Evolutionary conservation across 75 land plant genomes (phyloP), one percentile per base, ranked within the genome.

Genomic region (Pinus albicaulis): DNA sequence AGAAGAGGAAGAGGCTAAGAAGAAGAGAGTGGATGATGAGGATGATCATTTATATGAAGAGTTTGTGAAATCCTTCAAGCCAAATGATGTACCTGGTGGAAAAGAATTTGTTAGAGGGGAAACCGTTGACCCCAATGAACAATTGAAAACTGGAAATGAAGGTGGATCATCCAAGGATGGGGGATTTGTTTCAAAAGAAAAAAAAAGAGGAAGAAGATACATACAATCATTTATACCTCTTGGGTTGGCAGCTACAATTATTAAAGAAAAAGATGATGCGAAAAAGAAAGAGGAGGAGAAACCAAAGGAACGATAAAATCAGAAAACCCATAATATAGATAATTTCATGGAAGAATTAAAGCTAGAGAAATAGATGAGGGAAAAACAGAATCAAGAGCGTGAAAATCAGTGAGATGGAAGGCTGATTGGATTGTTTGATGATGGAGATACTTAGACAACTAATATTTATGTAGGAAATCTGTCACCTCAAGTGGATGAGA

Each of bases 401-500:
- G 99, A 96, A 59, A 84, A 88, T 19, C 84, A 91, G 82, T 89
- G 89, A 80, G 96, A 93, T 76, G 94, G 89, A 24, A 96, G 86
- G 76, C 71, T 93, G 57, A 81, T 87, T 74, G 99, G 99, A 76
- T 96, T 98, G 68, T 96, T 96, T 87, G 99, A 96, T 85, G 99
- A 96, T 81, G 98, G 98, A 23, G 99, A 96, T 80, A 98, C 99
- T 25, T 95, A 92, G 76, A 96, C 98, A 56, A 96, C 99, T 65
- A 96, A 96, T 77, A 87, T 96, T 8, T 96, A 96, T 86, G 99
- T 96, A 62, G 99, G 99, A 63, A 96, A 96, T 79, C 83, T 96
- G 26, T 87, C 99, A 62, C 97, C 99, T 59, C 87, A 96, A 98
- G 99, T 96, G 28, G 99, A 96, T 87, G 99, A 96, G 76, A 96